Evolutionary conservation across 176 grass and related monocot genomes (phyloP).

Genomic region (Rhipidocladum racemiflorum): DNA sequence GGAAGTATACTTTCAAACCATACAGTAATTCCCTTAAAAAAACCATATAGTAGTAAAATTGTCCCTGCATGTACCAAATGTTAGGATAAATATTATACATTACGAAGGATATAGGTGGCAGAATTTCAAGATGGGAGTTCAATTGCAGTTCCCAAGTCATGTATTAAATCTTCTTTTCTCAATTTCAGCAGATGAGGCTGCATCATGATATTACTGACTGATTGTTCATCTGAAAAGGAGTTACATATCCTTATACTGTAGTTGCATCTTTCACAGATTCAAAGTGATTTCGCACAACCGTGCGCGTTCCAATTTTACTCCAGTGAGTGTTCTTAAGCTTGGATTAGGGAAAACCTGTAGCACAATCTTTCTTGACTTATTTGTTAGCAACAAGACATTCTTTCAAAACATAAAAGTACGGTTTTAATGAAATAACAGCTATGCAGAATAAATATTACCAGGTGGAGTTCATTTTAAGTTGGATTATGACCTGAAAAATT

Average conservation of each 20-base stretch:
- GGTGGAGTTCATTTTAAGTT: constrained; percentile 68
- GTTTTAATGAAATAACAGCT: constrained; percentile 37
- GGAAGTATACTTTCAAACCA: constrained; percentile 5
- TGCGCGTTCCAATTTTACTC: constrained; percentile 57
- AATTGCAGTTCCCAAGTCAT: constrained; percentile 25
- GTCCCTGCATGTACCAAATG: constrained; percentile 16
- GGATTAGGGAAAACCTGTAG: constrained; percentile 62
- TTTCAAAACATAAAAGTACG: not conserved
- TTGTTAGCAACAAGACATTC: constrained; percentile 55
- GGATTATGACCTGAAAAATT: constrained; percentile 96
- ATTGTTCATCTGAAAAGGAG: constrained; percentile 35
- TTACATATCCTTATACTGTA: constrained; percentile 45
- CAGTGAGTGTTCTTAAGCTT: constrained; percentile 42
- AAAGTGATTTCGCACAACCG: not conserved
- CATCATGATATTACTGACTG: constrained; percentile 26
- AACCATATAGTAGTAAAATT: not conserved
- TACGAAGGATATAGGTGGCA: not conserved
- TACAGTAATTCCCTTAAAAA: too few species aligned
- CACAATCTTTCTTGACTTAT: constrained; percentile 53
- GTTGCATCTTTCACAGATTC: constrained; percentile 40
- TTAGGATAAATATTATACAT: constrained; percentile 7
- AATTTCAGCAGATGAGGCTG: constrained; percentile 18
- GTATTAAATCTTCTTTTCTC: constrained; percentile 30
- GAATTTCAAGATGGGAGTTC: constrained; percentile 26
- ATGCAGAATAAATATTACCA: constrained; percentile 60